These are phyloP conservation scores for Fusarium denticulatum DNA, from an alignment of 2,329 filamentous ascomycete species.

Conservation along the genomic window DNA sequence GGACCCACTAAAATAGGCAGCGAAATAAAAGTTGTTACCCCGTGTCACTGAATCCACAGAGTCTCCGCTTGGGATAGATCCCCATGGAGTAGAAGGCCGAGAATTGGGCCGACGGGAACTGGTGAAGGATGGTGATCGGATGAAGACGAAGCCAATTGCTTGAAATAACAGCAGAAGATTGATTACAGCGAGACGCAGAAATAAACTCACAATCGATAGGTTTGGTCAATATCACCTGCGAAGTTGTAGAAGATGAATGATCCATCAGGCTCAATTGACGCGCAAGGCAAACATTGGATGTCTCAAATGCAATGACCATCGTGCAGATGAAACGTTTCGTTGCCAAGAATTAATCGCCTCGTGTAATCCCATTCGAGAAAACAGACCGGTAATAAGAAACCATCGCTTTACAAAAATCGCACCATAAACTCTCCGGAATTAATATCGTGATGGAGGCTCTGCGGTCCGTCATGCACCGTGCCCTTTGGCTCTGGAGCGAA, in stretches of 20 bases:
- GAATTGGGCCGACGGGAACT: constrained; percentile 4
- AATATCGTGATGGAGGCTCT: constrained; percentile 21
- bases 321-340: not conserved
- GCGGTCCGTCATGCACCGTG: not conserved
- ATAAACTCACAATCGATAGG: rapidly evolving
- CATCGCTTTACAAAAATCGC: not conserved
- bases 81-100: constrained; percentile 22
- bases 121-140: not conserved
- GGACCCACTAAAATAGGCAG: constrained; percentile 13
- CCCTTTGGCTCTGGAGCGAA: not conserved
- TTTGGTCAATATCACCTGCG: rapidly evolving
- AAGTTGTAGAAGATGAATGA: rapidly evolving
- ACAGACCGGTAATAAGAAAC: not conserved
- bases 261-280: not conserved
- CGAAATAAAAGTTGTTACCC: constrained; percentile 18
- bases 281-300: not conserved
- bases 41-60: not conserved
- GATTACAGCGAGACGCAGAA: no score
- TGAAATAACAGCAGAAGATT: rapidly evolving
- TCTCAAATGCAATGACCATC: not conserved
- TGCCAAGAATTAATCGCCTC: not conserved
- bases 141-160: rapidly evolving
- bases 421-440: not conserved
- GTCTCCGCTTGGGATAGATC: not conserved
- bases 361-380: not conserved